Evolutionary conservation across 2,329 filamentous ascomycete species (phyloP).

Genomic region (Drechslera avenae): DNA sequence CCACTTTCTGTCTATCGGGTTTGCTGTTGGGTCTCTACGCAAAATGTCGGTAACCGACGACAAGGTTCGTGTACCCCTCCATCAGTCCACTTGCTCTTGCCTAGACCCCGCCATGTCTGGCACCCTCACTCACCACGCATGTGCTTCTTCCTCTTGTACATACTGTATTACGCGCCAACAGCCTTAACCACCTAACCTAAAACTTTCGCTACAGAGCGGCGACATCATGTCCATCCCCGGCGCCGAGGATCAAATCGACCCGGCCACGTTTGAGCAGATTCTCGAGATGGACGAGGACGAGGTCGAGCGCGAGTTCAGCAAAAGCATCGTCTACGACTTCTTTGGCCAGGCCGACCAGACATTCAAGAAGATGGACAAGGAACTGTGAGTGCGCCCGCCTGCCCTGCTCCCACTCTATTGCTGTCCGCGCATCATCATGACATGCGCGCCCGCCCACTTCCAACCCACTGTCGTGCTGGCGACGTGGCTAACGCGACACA

Average conservation of each 20-base stretch:
- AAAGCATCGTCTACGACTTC: constrained; percentile 86
- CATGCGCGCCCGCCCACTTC: neutral
- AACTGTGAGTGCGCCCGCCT: constrained; percentile 68
- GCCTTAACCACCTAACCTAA: constrained; percentile 6
- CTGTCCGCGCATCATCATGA: constrained; percentile 1
- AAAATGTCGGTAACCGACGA: constrained; percentile 46
- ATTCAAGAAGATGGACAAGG: constrained; percentile 80
- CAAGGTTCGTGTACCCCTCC: constrained; percentile 47
- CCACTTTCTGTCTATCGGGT: constrained; percentile 9
- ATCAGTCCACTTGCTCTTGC: constrained; percentile 20
- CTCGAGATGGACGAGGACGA: constrained; percentile 97
- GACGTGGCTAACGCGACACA: constrained; percentile 47
- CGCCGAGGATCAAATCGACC: constrained; percentile 78
- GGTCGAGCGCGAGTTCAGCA: constrained; percentile 83
- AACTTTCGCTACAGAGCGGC: constrained; percentile 26
- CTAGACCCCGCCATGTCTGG: constrained; percentile 20
- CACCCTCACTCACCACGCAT: constrained; percentile 8
- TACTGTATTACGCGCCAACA: constrained; percentile 1
- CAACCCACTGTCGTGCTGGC: neutral
- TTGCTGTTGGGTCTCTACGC: constrained; percentile 23
- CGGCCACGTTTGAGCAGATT: constrained; percentile 86
- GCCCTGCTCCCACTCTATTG: neutral
- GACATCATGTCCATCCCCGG: constrained; percentile 58
- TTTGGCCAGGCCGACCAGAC: constrained; percentile 89
- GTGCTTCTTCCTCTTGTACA: neutral